phyloP scores from a whole-genome alignment of 768 basidiomycete species.

The Trametes meyenii region DNA sequence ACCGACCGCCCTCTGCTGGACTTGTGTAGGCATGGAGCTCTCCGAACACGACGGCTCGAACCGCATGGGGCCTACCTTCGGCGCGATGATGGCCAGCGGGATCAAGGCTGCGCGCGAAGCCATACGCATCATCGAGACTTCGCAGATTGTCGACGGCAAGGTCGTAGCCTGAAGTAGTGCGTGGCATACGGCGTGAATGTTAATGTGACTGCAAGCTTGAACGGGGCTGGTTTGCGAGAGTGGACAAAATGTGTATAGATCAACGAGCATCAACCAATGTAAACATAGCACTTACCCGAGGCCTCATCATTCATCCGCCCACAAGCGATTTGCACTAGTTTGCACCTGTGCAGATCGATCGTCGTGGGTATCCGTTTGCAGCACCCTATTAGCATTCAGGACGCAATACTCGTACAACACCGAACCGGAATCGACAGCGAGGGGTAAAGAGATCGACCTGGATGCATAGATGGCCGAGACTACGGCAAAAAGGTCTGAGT shows the following conservation, averaged over 20 bases:
- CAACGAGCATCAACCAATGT: no score
- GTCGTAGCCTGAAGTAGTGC: constrained; percentile 31
- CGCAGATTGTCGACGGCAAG: constrained; percentile 42
- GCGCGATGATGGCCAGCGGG: constrained; percentile 79
- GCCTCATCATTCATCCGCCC: no score
- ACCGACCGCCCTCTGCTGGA: background rate
- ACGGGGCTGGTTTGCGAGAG: no score
- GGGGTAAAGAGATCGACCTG: background rate
- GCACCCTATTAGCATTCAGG: background rate
- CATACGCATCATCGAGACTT: constrained; percentile 37
- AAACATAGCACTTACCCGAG: no score
- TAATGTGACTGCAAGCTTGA: background rate
- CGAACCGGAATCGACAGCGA: background rate
- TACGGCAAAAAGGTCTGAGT: no score
- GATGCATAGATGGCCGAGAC: background rate
- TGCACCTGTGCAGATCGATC: background rate
- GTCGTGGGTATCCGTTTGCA: background rate
- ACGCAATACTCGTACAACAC: constrained; percentile 23
- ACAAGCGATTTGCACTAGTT: no score
- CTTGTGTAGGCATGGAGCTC: constrained; percentile 72
- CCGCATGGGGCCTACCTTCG: constrained; percentile 72
- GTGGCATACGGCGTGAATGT: no score
- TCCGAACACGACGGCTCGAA: constrained; percentile 80
- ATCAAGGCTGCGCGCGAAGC: constrained; percentile 48
- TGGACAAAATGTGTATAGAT: no score